Evolutionary conservation across 805 yeast species (phyloP), one percentile per base, ranked within the genome.

Genomic region (Wickerhamomyces silvicola): DNA sequence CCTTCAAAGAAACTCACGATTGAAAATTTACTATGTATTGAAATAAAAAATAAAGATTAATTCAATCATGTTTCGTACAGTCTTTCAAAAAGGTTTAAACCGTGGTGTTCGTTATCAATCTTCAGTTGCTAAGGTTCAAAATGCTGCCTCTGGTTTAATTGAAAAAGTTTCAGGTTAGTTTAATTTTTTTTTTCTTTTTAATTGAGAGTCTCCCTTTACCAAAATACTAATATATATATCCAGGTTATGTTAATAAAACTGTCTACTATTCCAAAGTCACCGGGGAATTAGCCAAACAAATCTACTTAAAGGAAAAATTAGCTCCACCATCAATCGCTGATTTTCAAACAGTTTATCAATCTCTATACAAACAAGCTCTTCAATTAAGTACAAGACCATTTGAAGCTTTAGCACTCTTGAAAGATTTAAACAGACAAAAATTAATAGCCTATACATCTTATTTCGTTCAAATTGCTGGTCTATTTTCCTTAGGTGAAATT

Each of bases 401-500:
- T 49, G 70, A 72, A 41, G 59, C 74, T 38, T 44, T 75, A 27
- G 61, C 66, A 28, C 51, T 66, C 39, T 62, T 72, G 36, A 62
- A 70, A 43, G 54, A 61, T 41, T 51, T 72, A 53, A 60, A 68
- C 57, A 78, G 71, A 59, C 77, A 72, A 46, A 69, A 70, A 52
- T 69, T 64, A 45, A 60, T 76, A 49, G 77, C 74, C 63, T 82
- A 72, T 58, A 80, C 81, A 49, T 80, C 88, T 23, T 78, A 75
- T 63, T 78, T 77, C 46, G 64, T 87, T 47, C 98, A 92, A 67
- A 64, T 90, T 35, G 68, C 84, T 45, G 98, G 97, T 43, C 72
- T 88, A 59, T 92, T 87, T 65, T 77, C 97, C 18, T 70, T 90
- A 28, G 98, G 98, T 58, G 98, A 92, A 72, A 77, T 88, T 48